Evolutionary conservation across 805 yeast species (phyloP).

Genomic region (Candida maltosa): DNA sequence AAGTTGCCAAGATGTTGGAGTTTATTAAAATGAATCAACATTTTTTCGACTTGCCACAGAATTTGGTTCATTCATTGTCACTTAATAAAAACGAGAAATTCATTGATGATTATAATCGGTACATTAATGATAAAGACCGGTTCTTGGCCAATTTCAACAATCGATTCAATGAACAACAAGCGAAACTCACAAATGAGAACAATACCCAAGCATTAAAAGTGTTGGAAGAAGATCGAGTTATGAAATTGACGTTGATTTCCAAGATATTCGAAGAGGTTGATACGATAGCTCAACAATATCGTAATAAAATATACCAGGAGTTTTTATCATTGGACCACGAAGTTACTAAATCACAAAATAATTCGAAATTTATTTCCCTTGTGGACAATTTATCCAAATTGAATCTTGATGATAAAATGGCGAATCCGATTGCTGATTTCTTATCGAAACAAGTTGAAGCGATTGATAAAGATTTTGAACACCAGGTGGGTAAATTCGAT

Average conservation of each 20-base stretch:
- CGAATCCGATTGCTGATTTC: conserved; percentile 34
- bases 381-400: conserved; percentile 38
- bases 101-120: conserved; percentile 31
- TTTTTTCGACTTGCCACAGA: conserved; percentile 36
- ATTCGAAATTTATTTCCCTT: conserved; percentile 31
- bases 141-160: conserved; percentile 10
- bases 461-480: conserved; percentile 29
- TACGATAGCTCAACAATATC: conserved; percentile 29
- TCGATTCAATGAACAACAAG: conserved; percentile 6
- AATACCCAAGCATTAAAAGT: conserved; percentile 11
- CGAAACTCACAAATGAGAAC: conserved; percentile 6
- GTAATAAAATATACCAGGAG: conserved; percentile 32
- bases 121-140: conserved; percentile 20
- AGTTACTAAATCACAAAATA: conserved; percentile 8
- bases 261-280: conserved; percentile 31
- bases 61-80: conserved; percentile 23
- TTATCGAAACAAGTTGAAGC: conserved; percentile 28
- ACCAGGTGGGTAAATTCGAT: conserved; percentile 34
- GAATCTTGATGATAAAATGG: conserved; percentile 9
- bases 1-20: conserved; percentile 31
- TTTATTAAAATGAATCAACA: conserved; percentile 28
- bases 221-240: conserved; percentile 21
- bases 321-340: conserved; percentile 38
- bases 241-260: conserved; percentile 25
- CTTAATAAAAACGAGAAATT: conserved; percentile 32